Evolutionary conservation across 805 yeast species (phyloP).

Genomic region (Candida tallmaniae): DNA sequence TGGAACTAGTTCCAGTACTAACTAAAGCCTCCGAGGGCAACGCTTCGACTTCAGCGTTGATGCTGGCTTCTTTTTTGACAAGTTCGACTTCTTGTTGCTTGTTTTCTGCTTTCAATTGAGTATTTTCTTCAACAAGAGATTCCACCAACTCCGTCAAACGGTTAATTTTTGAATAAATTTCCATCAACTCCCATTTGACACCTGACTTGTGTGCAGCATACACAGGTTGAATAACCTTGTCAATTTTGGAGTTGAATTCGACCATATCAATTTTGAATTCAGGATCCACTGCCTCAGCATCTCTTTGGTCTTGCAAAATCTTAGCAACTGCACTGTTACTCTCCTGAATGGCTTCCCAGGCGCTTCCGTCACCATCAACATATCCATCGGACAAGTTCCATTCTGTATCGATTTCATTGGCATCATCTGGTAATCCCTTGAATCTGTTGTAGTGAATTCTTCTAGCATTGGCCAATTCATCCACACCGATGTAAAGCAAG

Average conservation of each 20-base stretch:
- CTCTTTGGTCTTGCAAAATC: constrained; percentile 45
- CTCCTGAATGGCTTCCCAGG: constrained; percentile 37
- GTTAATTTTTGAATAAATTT: constrained; percentile 49
- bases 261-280: constrained; percentile 50
- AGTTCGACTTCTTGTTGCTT: neutral
- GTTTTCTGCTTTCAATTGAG: constrained; percentile 16
- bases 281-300: constrained; percentile 68
- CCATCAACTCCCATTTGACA: constrained; percentile 61
- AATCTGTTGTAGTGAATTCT: constrained; percentile 68
- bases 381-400: constrained; percentile 85
- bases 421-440: constrained; percentile 66
- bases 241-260: constrained; percentile 50
- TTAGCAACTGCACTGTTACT: constrained; percentile 34
- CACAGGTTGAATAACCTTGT: constrained; percentile 54
- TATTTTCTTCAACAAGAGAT: constrained; percentile 31
- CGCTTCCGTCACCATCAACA: constrained; percentile 25
- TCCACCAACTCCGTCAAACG: constrained; percentile 38
- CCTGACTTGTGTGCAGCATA: constrained; percentile 50
- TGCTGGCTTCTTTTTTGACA: neutral
- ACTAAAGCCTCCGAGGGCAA: too few relatives aligned
- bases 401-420: constrained; percentile 69
- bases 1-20: neutral
- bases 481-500: constrained; percentile 53
- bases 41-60: neutral
- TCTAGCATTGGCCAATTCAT: constrained; percentile 64